Conservation (phyloP, 176 grass and related monocot species). For the Miscanthus lutarioriparius region DNA sequence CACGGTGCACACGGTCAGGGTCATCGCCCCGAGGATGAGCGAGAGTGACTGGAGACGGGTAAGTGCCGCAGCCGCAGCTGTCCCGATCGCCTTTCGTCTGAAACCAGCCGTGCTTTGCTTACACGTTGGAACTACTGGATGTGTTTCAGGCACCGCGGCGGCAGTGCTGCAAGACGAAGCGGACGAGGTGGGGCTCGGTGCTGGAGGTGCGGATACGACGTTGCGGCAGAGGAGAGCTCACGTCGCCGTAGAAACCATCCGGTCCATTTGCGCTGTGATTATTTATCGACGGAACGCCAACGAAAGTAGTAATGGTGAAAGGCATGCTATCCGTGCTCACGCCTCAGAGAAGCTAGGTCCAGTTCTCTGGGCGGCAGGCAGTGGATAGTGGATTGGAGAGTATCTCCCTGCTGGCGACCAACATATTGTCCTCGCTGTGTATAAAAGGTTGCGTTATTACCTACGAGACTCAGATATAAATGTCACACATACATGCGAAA, state of each 20-base stretch:
- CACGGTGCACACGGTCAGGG: constrained; percentile 47
- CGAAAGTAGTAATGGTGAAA: not conserved
- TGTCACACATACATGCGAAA: not conserved
- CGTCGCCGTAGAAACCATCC: constrained; percentile 30
- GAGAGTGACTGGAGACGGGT: constrained; percentile 58
- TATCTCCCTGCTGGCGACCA: not conserved
- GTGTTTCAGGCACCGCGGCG: constrained; percentile 69
- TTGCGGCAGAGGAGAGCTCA: constrained; percentile 58
- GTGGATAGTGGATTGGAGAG: not conserved
- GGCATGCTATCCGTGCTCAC: not conserved
- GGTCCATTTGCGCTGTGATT: no score
- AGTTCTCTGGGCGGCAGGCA: not conserved
- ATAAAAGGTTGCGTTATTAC: not conserved
- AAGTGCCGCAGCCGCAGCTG: not conserved
- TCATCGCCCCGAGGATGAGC: constrained; percentile 72
- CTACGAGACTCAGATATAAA: not conserved
- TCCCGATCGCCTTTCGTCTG: not conserved
- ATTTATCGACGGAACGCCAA: not conserved
- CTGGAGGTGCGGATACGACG: constrained; percentile 61
- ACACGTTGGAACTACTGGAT: not conserved
- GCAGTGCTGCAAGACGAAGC: constrained; percentile 68
- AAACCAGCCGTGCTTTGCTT: not conserved
- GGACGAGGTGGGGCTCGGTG: constrained; percentile 47
- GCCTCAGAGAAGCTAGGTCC: not conserved
- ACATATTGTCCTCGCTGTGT: constrained; percentile 5